phyloP scores from a whole-genome alignment of 306 rosid species.

The Malus orientalis region DNA sequence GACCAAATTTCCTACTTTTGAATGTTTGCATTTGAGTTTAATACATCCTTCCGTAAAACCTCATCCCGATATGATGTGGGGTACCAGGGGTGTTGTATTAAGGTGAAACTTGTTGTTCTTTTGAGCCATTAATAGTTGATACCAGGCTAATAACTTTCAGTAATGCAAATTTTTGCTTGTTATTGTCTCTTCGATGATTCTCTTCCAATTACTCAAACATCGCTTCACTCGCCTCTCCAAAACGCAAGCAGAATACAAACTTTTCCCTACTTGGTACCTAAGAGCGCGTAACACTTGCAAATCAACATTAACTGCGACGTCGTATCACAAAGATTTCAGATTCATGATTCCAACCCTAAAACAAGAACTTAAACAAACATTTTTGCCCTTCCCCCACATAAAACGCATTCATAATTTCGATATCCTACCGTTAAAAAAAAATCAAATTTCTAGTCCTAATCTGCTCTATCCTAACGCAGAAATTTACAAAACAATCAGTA shows the following conservation, averaged over 20 bases:
- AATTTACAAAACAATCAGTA: neutral
- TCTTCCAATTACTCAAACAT: neutral
- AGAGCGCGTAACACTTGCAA: neutral
- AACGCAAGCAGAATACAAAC: neutral
- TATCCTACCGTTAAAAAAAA: neutral
- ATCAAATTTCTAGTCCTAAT: neutral
- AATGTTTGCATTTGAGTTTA: neutral
- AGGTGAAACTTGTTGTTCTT: neutral
- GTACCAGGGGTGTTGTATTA: neutral
- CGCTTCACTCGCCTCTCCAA: neutral
- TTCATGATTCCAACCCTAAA: neutral
- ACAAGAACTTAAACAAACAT: neutral
- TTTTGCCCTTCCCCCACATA: neutral
- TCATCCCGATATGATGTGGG: neutral
- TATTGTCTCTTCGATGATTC: neutral
- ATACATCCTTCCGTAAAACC: neutral
- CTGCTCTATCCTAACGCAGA: neutral
- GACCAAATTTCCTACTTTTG: neutral
- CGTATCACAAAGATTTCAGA: neutral
- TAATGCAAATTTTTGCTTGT: neutral
- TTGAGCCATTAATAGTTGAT: neutral
- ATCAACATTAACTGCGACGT: neutral
- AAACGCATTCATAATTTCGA: neutral
- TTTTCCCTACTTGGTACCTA: neutral
- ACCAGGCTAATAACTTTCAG: neutral